Percentiles rank a stretch among this genome's conserved stretches.
Evolutionary conservation across 1,284 basidiomycete species (phyloP).

Genomic region (Leccinum angustisporum): DNA sequence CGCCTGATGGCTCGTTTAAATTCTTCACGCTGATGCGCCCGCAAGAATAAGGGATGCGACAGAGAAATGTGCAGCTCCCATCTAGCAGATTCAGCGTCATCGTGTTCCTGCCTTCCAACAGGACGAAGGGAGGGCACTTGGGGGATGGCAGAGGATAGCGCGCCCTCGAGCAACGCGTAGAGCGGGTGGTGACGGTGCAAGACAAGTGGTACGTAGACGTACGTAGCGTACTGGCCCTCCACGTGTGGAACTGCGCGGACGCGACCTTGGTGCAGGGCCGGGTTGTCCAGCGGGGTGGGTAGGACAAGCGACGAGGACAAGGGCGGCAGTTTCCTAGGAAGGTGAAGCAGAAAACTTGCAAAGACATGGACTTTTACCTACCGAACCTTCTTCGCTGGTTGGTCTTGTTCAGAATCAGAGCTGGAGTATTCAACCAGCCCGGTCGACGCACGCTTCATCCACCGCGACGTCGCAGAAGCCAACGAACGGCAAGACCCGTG

Average conservation of each 20-base stretch:
- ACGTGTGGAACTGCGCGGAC: constrained; percentile 69
- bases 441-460: constrained; percentile 27
- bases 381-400: background rate
- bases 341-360: background rate
- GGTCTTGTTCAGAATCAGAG: constrained; percentile 34
- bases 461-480: background rate
- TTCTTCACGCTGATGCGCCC: constrained; percentile 72
- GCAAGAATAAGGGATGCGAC: constrained; percentile 72
- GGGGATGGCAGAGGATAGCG: constrained; percentile 44
- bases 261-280: constrained; percentile 77
- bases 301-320: constrained; percentile 50
- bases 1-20: constrained; percentile 57
- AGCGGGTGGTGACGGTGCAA: constrained; percentile 45
- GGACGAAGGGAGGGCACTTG: constrained; percentile 49
- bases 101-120: constrained; percentile 33
- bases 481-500: constrained; percentile 20
- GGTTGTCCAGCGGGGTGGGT: constrained; percentile 57
- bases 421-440: constrained; percentile 33
- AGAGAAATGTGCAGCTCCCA: constrained; percentile 70
- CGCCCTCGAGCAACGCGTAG: constrained; percentile 47
- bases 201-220: constrained; percentile 68
- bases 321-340: constrained; percentile 58
- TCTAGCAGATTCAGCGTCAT: constrained; percentile 3
- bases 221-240: constrained; percentile 76
- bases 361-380: background rate